Percentiles rank a stretch among this genome's conserved stretches.
Conservation (phyloP, 2,329 filamentous ascomycete genomes). For the Diaporthe velutina region DNA sequence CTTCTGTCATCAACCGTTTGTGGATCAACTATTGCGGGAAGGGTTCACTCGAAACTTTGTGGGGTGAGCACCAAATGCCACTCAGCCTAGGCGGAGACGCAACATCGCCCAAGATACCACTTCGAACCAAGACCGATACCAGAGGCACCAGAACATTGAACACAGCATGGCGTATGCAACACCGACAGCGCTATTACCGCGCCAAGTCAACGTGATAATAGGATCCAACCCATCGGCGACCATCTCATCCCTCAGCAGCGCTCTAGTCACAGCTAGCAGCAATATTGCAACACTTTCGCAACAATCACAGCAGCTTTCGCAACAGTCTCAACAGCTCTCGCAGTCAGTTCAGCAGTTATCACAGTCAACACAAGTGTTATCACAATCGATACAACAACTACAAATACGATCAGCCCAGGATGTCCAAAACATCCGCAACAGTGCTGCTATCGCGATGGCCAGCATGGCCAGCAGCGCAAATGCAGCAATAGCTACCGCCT, state of each 20-base stretch:
- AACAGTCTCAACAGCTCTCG: conserved; percentile 29
- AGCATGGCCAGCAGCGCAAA: conserved; percentile 28
- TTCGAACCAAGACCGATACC: background rate
- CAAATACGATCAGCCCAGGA: conserved; percentile 23
- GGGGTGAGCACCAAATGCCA: background rate
- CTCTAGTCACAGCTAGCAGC: conserved; percentile 17
- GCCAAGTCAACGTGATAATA: conserved; percentile 26
- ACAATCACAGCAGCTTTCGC: conserved; percentile 13
- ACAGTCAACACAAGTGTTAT: conserved; percentile 12
- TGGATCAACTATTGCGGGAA: background rate
- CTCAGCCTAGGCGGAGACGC: background rate
- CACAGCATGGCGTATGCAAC: conserved; percentile 3
- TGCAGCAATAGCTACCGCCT: conserved; percentile 7
- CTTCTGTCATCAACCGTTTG: background rate
- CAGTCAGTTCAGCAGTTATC: conserved; percentile 14
- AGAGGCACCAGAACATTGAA: background rate
- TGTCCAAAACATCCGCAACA: conserved; percentile 4
- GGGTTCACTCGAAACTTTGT: no score
- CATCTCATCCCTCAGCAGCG: conserved; percentile 26
- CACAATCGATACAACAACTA: conserved; percentile 10
- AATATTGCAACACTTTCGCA: conserved; percentile 10
- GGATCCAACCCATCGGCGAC: conserved; percentile 18
- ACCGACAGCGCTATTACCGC: background rate
- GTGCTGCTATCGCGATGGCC: conserved; percentile 13
- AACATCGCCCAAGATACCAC: background rate